Evolutionary conservation across 108 stramenopile genomes (phyloP), one percentile per base, ranked within the genome.

Genomic region (Seminavis robusta): DNA sequence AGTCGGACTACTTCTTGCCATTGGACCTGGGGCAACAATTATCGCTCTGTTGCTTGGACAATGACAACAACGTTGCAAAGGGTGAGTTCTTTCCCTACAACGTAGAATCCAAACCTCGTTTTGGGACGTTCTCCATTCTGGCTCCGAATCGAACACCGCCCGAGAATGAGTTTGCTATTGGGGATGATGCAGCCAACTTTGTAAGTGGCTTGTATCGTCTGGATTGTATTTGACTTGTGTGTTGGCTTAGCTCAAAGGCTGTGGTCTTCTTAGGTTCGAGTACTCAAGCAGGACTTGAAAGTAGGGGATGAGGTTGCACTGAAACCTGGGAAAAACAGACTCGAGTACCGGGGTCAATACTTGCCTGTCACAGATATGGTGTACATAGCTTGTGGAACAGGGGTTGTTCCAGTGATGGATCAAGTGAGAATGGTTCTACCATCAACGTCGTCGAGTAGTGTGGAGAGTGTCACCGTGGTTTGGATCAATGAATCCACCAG

Each of bases 301-400:
- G 59, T 79, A 16, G 86, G 86, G 10, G 86, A 87, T 37, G 86
- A 87, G 52, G 64, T 87, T 16, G 86, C 86, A 26, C 67, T 87
- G 42, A 73, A 74, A 56, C 76, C 77, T 9, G 86, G 86, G 5
- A 65, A 68, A 36, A 56, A 50, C 4, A 69, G 48, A 25, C 72
- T 88, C 0, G 56, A 51, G 4, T 84, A 88, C 36, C 51, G 55
- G 6, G 81, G 86, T 49, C 57, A 80, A 47, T 72, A 83, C 48
- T 70, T 81, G 19, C 85, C 86, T 24, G 83, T 88, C 36, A 81
- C 77, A 3, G 80, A 81, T 37, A 82, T 88, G 75, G 76, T 84
- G 1, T 81, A 76, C 67, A 26, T 88, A 39, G 74, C 73, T 13
- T 76, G 49, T 13, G 82, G 80, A 11, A 50, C 68, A 13, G 86